Evolutionary conservation across 2,329 filamentous ascomycete genomes (phyloP).

Genomic region (Boeremia exigua): DNA sequence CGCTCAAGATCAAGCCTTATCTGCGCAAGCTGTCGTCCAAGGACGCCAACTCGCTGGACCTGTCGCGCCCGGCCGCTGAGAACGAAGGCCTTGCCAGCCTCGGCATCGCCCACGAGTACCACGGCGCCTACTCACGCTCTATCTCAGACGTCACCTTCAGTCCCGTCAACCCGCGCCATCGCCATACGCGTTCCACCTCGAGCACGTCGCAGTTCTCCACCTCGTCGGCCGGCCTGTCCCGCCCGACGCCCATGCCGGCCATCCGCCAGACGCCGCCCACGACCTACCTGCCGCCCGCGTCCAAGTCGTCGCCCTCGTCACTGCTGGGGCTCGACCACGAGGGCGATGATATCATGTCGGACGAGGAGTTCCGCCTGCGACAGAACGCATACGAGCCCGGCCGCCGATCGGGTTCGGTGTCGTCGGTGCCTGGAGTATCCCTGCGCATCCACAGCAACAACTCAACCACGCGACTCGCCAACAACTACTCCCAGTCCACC

Average conservation of each 20-base stretch:
- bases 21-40: slow-evolving; percentile 60
- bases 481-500: slow-evolving; percentile 60
- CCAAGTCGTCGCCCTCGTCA: slow-evolving; percentile 58
- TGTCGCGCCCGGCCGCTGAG: slow-evolving; percentile 62
- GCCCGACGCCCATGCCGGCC: slow-evolving; percentile 59
- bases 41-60: slow-evolving; percentile 59
- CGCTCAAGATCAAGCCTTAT: slow-evolving; percentile 61
- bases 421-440: slow-evolving; percentile 48
- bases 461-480: slow-evolving; percentile 54
- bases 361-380: slow-evolving; percentile 53
- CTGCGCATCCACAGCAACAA: slow-evolving; percentile 47
- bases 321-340: slow-evolving; percentile 54
- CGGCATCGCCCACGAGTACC: slow-evolving; percentile 58
- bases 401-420: slow-evolving; percentile 54
- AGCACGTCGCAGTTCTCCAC: slow-evolving; percentile 62
- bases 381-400: slow-evolving; percentile 47
- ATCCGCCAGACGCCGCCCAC: slow-evolving; percentile 61
- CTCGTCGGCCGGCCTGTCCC: slow-evolving; percentile 55
- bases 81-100: slow-evolving; percentile 60
- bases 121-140: slow-evolving; percentile 45
- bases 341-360: slow-evolving; percentile 54
- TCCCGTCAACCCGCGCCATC: slow-evolving; percentile 47
- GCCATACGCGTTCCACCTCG: slow-evolving; percentile 61
- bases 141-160: slow-evolving; percentile 54
- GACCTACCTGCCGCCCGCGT: slow-evolving; percentile 58